These are phyloP conservation scores for Pyrenochaeta sp. DNA, from an alignment of 2,329 filamentous ascomycete genomes.

Conservation along the genomic window DNA sequence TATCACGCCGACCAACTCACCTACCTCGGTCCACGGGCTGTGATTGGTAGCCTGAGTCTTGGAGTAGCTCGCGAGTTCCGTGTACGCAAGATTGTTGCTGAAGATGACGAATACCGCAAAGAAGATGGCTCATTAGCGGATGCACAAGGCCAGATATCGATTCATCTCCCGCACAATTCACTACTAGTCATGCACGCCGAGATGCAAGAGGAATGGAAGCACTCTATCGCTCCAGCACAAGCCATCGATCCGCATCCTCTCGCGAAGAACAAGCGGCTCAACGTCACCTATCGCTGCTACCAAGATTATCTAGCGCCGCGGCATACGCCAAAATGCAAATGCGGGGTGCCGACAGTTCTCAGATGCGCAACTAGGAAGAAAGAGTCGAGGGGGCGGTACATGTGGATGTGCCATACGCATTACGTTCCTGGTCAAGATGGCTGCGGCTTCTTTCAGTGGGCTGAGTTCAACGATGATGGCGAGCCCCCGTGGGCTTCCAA, in stretches of 20 bases:
- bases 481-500: slow-evolving; percentile 69
- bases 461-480: slow-evolving; percentile 71
- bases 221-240: slow-evolving; percentile 77
- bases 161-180: slow-evolving; percentile 94
- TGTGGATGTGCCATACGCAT: slow-evolving; percentile 91
- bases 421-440: slow-evolving; percentile 70
- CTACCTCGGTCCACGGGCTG: slow-evolving; percentile 85
- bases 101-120: slow-evolving; percentile 57
- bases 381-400: slow-evolving; percentile 81
- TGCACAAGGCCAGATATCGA: slow-evolving; percentile 83
- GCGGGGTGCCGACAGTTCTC: slow-evolving; percentile 72
- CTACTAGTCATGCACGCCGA: slow-evolving; percentile 95
- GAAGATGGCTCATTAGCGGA: slow-evolving; percentile 59
- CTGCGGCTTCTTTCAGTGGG: slow-evolving; percentile 45
- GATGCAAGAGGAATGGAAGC: slow-evolving; percentile 98
- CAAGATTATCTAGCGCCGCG: slow-evolving; percentile 77
- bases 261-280: slow-evolving; percentile 81
- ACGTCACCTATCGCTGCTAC: slow-evolving; percentile 93
- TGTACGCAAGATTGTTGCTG: slow-evolving; percentile 76
- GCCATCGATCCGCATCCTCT: slow-evolving; percentile 86
- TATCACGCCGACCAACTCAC: slow-evolving; percentile 94
- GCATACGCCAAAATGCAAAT: slow-evolving; percentile 80
- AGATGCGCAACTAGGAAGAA: slow-evolving; percentile 81
- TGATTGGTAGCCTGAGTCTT: slow-evolving; percentile 89
- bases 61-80: slow-evolving; percentile 95